These are phyloP conservation scores for Trichoderma reesei DNA, from an alignment of 495 filamentous ascomycete genomes.

Conservation along the genomic window DNA sequence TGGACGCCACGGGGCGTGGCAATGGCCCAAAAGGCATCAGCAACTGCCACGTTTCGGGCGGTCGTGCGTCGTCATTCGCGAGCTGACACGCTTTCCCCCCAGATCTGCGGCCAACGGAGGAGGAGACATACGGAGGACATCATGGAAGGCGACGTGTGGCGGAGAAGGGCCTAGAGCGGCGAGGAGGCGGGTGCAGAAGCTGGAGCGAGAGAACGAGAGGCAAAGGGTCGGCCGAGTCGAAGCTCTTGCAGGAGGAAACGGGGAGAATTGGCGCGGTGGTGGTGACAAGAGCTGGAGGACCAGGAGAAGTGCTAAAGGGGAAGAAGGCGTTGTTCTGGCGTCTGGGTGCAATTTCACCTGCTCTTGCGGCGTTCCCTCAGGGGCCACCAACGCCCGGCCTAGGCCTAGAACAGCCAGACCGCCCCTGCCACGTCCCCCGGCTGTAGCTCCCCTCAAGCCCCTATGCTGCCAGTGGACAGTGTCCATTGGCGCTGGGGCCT, in stretches of 20 bases:
- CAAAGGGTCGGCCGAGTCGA: background rate
- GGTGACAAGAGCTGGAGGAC: background rate
- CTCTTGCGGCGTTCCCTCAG: background rate
- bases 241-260: conserved; percentile 6
- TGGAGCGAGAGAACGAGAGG: background rate
- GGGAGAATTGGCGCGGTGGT: conserved; percentile 3
- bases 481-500: background rate
- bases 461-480: background rate
- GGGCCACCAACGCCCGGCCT: background rate
- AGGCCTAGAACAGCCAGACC: conserved; percentile 2
- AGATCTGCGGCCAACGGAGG: background rate
- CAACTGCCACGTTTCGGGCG: background rate
- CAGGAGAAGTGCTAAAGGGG: conserved; percentile 10
- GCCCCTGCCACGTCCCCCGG: background rate
- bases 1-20: background rate
- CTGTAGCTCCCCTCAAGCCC: background rate
- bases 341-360: conserved; percentile 9
- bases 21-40: background rate
- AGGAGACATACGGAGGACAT: conserved; percentile 4
- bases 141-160: background rate
- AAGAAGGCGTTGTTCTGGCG: conserved; percentile 10
- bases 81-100: background rate
- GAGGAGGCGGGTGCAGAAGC: background rate
- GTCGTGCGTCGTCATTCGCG: background rate
- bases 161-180: background rate